Evolutionary conservation across 371 early-diverging fungal species (phyloP), one percentile per base, ranked within the genome.

Genomic region (Amoeboaphelidium protococcarum): DNA sequence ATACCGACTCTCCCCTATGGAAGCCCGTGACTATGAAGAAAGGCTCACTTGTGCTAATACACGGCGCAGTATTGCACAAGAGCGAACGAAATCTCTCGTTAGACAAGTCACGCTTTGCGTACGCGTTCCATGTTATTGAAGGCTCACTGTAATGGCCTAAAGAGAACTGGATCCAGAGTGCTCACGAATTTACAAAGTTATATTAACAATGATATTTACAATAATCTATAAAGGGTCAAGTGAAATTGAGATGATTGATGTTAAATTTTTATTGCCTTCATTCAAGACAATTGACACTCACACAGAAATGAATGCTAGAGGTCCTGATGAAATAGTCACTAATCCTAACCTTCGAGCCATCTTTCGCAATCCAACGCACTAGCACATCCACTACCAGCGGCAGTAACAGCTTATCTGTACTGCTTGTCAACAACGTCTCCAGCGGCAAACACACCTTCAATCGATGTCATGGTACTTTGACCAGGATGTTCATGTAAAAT

Each of bases 341-440:
- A n/a, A n/a, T n/a, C n/a, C n/a, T n/a, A n/a, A n/a, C n/a, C n/a
- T 21, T 3, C 44, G 3, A 76, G 58, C 58, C 69, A 77, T 51
- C 75, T 63, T 64, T 88, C 88, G 59, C 78, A 74, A 60, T 92
- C 94, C 40, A 92, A 63, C 13, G 87, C 89, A 40, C 91, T 86
- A 86, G 87, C 87, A 69, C 94, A 92, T 44, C 94, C 91, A 26
- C 73, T 66, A 46, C 82, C 73, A 25, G 71, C 72, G 64, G 78
- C 78, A 1, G 78, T 74, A 31, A 73, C 68, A 13, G 78, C 82
- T 63, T 82, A 82, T 54, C 94, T 76, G 65, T 95, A 97, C 41
- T 66, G 74, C 63, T 78, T 81, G 61, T 97, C 98, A 63, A 88
- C 87, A 37, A 95, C 95, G 71, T 98, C 98, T 50, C 99, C 99